phyloP scores from a whole-genome alignment of 495 filamentous ascomycete genomes.

The Beverwykella pulmonaria region DNA sequence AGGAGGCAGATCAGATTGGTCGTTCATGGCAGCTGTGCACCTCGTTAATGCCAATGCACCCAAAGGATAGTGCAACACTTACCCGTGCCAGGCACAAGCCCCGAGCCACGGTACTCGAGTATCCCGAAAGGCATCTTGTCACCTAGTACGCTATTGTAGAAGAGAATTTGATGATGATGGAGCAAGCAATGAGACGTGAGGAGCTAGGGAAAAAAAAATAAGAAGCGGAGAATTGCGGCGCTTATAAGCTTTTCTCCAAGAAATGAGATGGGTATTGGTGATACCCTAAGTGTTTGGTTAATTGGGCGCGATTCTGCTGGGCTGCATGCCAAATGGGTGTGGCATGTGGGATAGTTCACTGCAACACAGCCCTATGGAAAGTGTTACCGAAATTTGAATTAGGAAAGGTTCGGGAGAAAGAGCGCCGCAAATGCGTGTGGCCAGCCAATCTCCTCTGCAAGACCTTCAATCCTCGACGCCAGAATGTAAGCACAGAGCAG shows the following conservation, averaged over 20 bases:
- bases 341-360: neutral
- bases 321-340: neutral
- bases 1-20: constrained; percentile 11
- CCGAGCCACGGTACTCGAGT: constrained; percentile 14
- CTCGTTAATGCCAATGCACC: neutral
- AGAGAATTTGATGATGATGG: constrained; percentile 2
- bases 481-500: neutral
- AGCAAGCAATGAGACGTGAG: neutral
- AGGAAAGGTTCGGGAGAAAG: too few relatives aligned
- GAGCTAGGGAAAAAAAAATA: neutral
- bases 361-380: too few relatives aligned
- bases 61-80: neutral
- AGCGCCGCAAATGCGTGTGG: too few relatives aligned
- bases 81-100: constrained; percentile 13
- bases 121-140: constrained; percentile 19
- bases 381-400: too few relatives aligned
- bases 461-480: neutral
- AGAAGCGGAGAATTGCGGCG: neutral
- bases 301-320: neutral
- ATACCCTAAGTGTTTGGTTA: neutral
- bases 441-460: neutral
- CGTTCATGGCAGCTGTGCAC: constrained; percentile 13
- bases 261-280: neutral
- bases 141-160: neutral
- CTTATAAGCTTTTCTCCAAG: constrained; percentile 1